A percentile compares a stretch with the other conserved stretches of the same genome.
These are phyloP conservation scores for Gynostemma pentaphyllum DNA, from an alignment of 306 rosid genomes.

Conservation along the genomic window DNA sequence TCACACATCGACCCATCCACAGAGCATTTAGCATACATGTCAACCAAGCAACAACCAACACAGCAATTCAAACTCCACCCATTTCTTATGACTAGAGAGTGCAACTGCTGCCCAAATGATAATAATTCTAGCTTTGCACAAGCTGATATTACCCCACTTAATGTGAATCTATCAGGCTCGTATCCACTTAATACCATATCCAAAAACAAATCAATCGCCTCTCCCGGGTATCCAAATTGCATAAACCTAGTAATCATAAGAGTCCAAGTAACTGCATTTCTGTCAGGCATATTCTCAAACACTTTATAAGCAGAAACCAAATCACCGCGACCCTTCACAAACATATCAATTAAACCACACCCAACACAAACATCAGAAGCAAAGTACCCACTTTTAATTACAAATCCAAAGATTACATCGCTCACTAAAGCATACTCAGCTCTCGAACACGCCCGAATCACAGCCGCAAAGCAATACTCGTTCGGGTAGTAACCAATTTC, in stretches of 20 bases:
- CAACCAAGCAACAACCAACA: constrained; percentile 43
- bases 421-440: constrained; percentile 11
- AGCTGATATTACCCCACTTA: constrained; percentile 28
- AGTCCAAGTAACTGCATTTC: constrained; percentile 46
- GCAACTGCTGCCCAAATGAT: constrained; percentile 37
- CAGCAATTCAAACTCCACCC: constrained; percentile 36
- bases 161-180: constrained; percentile 40
- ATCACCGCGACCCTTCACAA: constrained; percentile 27
- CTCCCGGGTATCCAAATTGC: constrained; percentile 20
- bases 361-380: constrained; percentile 46
- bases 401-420: constrained; percentile 20
- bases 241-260: constrained; percentile 50
- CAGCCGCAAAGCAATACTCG: constrained; percentile 43
- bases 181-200: constrained; percentile 26
- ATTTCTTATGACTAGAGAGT: constrained; percentile 38
- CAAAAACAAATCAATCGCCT: constrained; percentile 31
- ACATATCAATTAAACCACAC: constrained; percentile 52
- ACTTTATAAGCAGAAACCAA: constrained; percentile 28
- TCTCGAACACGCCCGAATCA: constrained; percentile 31
- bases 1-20: constrained; percentile 20
- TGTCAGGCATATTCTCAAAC: constrained; percentile 43
- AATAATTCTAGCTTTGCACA: constrained; percentile 28
- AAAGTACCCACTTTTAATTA: constrained; percentile 39
- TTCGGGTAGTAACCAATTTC: constrained; percentile 30
- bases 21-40: constrained; percentile 45